Conservation (phyloP, 2,329 filamentous ascomycete genomes). For the Cytospora schulzeri region DNA sequence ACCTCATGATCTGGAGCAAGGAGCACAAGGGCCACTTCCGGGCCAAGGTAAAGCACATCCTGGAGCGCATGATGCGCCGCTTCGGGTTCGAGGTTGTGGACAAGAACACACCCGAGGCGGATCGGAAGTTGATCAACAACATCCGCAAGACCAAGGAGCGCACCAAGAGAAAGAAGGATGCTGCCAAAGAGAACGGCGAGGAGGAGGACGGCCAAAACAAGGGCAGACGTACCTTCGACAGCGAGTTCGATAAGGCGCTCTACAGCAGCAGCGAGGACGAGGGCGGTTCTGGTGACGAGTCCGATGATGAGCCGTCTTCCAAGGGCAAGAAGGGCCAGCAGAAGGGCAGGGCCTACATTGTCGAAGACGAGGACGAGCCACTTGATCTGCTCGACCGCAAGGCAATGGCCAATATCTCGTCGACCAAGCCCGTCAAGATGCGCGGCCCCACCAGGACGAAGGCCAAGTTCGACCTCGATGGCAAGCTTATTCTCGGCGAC, state of each 20-base stretch:
- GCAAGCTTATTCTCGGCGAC: conserved; percentile 75
- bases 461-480: conserved; percentile 73
- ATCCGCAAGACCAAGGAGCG: conserved; percentile 95
- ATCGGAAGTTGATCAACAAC: conserved; percentile 88
- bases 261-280: conserved; percentile 72
- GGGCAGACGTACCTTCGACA: conserved; percentile 69
- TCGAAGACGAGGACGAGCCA: conserved; percentile 92
- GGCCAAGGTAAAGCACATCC: conserved; percentile 95
- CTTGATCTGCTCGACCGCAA: conserved; percentile 89
- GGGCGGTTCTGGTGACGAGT: conserved; percentile 60
- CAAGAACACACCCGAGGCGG: conserved; percentile 77
- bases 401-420: conserved; percentile 89
- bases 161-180: conserved; percentile 85
- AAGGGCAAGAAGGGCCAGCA: conserved; percentile 53
- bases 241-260: conserved; percentile 93
- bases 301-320: conserved; percentile 43
- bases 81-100: conserved; percentile 85
- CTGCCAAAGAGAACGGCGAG: conserved; percentile 57
- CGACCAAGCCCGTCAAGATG: conserved; percentile 75
- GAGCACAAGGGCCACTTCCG: conserved; percentile 98
- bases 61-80: conserved; percentile 89
- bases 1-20: conserved; percentile 93
- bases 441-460: conserved; percentile 63
- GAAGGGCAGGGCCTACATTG: conserved; percentile 77
- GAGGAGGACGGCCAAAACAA: conserved; percentile 58